These are phyloP conservation scores for Fusarium sp. DNA, from an alignment of 2,329 filamentous ascomycete genomes.

Conservation along the genomic window DNA sequence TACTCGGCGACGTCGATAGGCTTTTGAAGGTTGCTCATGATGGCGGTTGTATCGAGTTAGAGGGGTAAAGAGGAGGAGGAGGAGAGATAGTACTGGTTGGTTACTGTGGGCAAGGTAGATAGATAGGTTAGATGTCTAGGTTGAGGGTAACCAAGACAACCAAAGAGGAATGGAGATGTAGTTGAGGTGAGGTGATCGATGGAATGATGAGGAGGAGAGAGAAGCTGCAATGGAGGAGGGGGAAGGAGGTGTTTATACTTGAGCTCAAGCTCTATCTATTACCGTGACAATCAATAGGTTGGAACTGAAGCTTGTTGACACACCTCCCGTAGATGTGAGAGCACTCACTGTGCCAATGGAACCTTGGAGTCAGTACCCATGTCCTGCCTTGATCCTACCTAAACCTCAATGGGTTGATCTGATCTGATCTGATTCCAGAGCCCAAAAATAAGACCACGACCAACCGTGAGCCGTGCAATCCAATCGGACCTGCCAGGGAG, in stretches of 20 bases:
- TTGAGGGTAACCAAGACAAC: conserved; percentile 35
- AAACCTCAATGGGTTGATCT: conserved; percentile 34
- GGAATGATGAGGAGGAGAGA: conserved; percentile 35
- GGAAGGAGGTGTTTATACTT: conserved; percentile 43
- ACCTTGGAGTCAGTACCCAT: conserved; percentile 1
- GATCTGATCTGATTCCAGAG: conserved; percentile 35
- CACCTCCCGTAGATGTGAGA: no score
- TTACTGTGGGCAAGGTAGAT: not conserved
- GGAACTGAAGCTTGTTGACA: conserved; percentile 12
- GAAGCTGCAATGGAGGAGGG: conserved; percentile 31
- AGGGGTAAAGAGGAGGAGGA: conserved; percentile 11
- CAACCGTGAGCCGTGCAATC: conserved; percentile 8
- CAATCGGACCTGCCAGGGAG: conserved; percentile 36
- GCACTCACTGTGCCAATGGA: conserved; percentile 2
- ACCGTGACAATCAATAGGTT: not conserved
- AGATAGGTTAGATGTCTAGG: conserved; percentile 21
- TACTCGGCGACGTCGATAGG: conserved; percentile 73
- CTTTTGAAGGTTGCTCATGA: conserved; percentile 53
- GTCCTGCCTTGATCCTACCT: conserved; percentile 7
- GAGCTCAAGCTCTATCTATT: conserved; percentile 7
- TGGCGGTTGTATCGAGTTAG: conserved; percentile 15
- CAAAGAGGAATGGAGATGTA: conserved; percentile 30
- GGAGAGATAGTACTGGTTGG: not conserved
- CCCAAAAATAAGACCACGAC: conserved; percentile 39
- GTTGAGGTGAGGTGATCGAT: conserved; percentile 35